Base-by-base conservation (phyloP, 768 basidiomycete species). In the button mushroom (Agaricus bisporus) region DNA sequence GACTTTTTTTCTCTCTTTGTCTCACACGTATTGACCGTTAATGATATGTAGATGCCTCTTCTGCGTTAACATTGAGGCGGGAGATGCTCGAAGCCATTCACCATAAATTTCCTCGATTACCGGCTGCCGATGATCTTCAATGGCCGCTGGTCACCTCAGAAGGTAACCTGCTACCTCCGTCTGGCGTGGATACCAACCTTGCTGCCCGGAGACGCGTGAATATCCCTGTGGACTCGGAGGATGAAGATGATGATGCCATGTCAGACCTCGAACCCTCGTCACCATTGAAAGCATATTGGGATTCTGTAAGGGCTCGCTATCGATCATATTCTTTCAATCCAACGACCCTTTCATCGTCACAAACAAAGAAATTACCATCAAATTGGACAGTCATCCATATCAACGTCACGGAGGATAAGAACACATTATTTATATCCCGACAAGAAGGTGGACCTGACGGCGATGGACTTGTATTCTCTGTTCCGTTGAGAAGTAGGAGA, bases 321-420 rank as follows among this genome's bases (percentile, higher is more conserved):
- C 71, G 77, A 42, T 59, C 70, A 15, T 75, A 74, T 29, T 59
- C 62, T 9, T 63, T 80, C 20, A 73, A 78, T 53, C 60, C 72
- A 0, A 61, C 72, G 2, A 64, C 69, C 5, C 65, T 83, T 38
- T 71, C 79, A 17, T 63, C 70, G 2, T 73, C 69, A 4, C 71
- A 72, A 22, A 68, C 68, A 10, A 64, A 71, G 26, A 64, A 65
- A 11, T 71, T 98, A 1, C 94, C 95, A 0, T 51, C 62, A 2
- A 79, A 85, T 55, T 98, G 95, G 95, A 86, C 84, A 4, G 77
- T 92, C 18, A 72, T 97, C 54, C 89, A 86, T 56, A 82, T 98
- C 59, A 88, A 78, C 62, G 76, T 98, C 51, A 86, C 91, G 0
- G 82, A 88, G 1, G 92, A 97, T 61, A 84, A 83, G 57, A 85